Evolutionary conservation across 1,284 basidiomycete species (phyloP).

Genomic region (Trichosporon sp.): DNA sequence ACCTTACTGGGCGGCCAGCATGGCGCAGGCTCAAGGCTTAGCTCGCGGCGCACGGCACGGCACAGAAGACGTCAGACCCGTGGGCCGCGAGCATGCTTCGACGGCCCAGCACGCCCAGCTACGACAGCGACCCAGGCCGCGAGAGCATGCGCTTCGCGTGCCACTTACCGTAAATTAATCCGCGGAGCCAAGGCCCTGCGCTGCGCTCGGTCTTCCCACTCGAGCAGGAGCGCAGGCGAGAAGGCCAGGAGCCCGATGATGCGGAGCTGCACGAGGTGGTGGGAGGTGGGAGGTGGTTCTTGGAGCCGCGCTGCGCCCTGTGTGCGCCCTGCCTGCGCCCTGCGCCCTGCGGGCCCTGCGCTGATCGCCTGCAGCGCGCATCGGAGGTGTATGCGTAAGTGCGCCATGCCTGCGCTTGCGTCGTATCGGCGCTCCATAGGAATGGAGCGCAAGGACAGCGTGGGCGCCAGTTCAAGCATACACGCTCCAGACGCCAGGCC

Average conservation of each 20-base stretch:
- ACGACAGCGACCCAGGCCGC: not conserved
- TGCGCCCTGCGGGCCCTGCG: too few relatives aligned
- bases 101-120: too few relatives aligned
- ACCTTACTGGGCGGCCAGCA: not conserved
- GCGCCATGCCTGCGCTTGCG: not conserved
- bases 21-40: too few relatives aligned
- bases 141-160: not conserved
- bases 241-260: not conserved
- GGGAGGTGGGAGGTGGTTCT: not conserved
- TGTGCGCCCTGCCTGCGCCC: not conserved
- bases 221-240: not conserved
- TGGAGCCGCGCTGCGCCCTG: not conserved
- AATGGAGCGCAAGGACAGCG: not conserved
- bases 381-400: not conserved
- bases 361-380: too few relatives aligned
- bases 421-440: not conserved
- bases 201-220: not conserved
- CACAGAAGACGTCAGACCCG: not conserved
- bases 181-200: not conserved
- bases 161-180: not conserved
- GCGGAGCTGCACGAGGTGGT: not conserved
- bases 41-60: too few relatives aligned
- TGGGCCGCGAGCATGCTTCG: too few relatives aligned
- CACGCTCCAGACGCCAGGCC: too few relatives aligned
- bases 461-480: not conserved